These are phyloP conservation scores for Triglochin maritima DNA, from an alignment of 106 monocot genomes.

Conservation along the genomic window DNA sequence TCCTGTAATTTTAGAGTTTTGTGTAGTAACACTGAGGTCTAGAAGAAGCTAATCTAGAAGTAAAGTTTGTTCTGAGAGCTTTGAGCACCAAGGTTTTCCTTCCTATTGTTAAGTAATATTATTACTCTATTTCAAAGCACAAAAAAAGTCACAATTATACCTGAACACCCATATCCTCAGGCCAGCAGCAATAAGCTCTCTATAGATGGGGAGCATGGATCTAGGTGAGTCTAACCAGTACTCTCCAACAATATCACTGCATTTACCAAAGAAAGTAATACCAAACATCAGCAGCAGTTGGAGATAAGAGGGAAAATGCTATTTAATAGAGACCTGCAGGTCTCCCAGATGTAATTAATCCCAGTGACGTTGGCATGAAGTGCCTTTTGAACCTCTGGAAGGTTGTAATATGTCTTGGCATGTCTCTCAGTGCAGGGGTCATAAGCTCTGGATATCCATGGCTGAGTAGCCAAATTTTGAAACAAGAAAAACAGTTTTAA, in stretches of 20 bases:
- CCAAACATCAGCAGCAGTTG: neutral
- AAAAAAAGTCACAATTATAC: constrained; percentile 15
- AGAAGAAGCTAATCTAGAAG: too few species aligned
- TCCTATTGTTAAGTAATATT: too few species aligned
- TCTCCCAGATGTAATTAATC: constrained; percentile 53
- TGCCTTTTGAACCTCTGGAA: constrained; percentile 72
- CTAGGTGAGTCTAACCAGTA: constrained; percentile 76
- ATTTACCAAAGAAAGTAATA: neutral
- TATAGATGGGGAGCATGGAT: constrained; percentile 81
- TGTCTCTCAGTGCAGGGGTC: constrained; percentile 77
- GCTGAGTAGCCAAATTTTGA: constrained; percentile 40
- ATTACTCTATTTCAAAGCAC: too few species aligned
- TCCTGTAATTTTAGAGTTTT: too few species aligned
- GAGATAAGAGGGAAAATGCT: neutral
- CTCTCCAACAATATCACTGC: constrained; percentile 40
- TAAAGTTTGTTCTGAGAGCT: too few species aligned
- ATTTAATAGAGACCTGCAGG: constrained; percentile 54
- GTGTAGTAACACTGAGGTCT: too few species aligned
- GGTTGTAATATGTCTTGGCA: constrained; percentile 56
- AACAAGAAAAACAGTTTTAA: too few species aligned
- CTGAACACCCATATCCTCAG: constrained; percentile 88
- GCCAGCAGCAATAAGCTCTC: constrained; percentile 72
- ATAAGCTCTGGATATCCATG: constrained; percentile 78
- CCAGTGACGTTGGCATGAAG: constrained; percentile 90
- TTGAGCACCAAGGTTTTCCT: too few species aligned